Evolutionary conservation across 2,329 filamentous ascomycete species (phyloP), one percentile per base, ranked within the genome.

Genomic region (Colletotrichum kahawae): DNA sequence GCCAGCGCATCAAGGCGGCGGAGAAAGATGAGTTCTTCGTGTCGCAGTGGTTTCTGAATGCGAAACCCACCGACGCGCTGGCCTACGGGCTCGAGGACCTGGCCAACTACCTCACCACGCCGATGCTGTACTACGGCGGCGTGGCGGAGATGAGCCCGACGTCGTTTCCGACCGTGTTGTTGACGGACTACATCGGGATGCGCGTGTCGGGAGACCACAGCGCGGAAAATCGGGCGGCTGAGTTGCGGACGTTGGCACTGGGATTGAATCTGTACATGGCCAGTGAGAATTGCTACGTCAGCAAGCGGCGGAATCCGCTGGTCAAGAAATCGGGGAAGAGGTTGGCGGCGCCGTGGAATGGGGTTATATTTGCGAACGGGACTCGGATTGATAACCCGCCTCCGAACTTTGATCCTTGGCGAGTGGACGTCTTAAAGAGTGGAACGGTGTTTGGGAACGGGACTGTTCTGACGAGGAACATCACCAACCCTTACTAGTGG

Each of bases 71-170:
- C 82, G 33, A 79, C 78, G 9, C 82, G 5, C 70, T 78, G 0
- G 74, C 81, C 21, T 54, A 33, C 21, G 78, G 75, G 16, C 77
- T 81, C 51, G 78, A 84, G 71, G 74, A 73, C 29, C 79, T 83
- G 38, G 83, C 80, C n/a, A 77, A 83, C 5, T 71, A 82, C 24
- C 79, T 80, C 13, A 82, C 81, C 18, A 84, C 84, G 70, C 83
- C 82, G 6, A 75, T 82, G 5, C 75, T 84, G n/a, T 84, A 84
- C 77, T 82, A 79, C 79, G 79, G 80, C 69, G 81, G 82, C 14
- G 63, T 80, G 24, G 80, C 80, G 67, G 76, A 76, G 64, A 82
- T 82, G 77, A 78, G 70, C 27, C 81, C 81, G 5, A 70, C 79
- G 38, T 56, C 48, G 36, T 83, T 80, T 77, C 82, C 82, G 2